A percentile compares a stretch with the other conserved stretches of the same genome.
phyloP scores from a whole-genome alignment of 2,329 filamentous ascomycete species.

The Colletotrichum orbiculare region DNA sequence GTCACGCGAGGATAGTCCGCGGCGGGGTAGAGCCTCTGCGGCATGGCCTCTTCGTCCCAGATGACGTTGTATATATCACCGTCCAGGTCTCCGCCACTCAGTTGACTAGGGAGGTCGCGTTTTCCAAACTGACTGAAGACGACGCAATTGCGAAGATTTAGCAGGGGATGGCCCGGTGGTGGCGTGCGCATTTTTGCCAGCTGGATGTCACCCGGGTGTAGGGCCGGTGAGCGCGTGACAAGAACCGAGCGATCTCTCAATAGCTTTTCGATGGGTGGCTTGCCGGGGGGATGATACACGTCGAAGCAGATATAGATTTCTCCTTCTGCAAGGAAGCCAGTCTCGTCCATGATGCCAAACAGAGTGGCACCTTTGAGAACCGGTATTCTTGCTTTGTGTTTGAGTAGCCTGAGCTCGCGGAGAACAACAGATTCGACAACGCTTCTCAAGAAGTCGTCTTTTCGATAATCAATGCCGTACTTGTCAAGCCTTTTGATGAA shows the following conservation, averaged over 20 bases:
- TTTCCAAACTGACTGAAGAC: constrained; percentile 78
- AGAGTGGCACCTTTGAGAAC: constrained; percentile 78
- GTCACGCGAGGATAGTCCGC: constrained; percentile 75
- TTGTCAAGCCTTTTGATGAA: constrained; percentile 70
- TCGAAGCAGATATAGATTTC: constrained; percentile 74
- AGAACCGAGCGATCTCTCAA: constrained; percentile 60
- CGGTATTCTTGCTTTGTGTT: constrained; percentile 81
- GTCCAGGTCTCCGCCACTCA: constrained; percentile 86
- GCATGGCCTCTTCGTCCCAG: constrained; percentile 69
- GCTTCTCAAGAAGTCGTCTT: constrained; percentile 76
- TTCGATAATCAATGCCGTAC: constrained; percentile 72
- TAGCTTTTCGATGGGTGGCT: constrained; percentile 40
- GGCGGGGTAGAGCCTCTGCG: constrained; percentile 57
- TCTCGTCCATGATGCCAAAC: constrained; percentile 88
- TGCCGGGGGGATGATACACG: constrained; percentile 9
- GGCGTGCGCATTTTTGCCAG: constrained; percentile 71
- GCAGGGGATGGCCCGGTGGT: constrained; percentile 67
- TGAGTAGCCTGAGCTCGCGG: constrained; percentile 77
- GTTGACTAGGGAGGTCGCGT: constrained; percentile 80
- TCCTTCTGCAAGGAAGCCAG: constrained; percentile 71
- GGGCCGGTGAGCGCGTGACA: constrained; percentile 81
- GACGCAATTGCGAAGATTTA: constrained; percentile 75
- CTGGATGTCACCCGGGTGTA: constrained; percentile 86
- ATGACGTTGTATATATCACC: constrained; percentile 87
- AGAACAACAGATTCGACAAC: constrained; percentile 77